Evolutionary conservation across 1,139 yeast species (phyloP).

Genomic region (Suhomyces bokatorum): DNA sequence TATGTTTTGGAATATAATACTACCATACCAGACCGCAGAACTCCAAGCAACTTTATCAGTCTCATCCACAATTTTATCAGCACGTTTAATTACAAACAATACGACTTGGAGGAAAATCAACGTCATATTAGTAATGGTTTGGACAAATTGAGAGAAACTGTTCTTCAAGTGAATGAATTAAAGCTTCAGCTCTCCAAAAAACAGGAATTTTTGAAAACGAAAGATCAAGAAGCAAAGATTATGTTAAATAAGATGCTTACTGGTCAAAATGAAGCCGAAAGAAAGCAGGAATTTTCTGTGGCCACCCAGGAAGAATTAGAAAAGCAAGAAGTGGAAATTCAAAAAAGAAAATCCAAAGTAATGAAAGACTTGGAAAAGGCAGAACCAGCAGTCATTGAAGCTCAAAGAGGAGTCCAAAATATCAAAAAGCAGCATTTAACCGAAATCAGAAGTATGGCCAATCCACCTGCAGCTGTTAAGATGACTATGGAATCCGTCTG

Average conservation of each 20-base stretch:
- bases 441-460: conserved; percentile 83
- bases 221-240: conserved; percentile 67
- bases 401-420: conserved; percentile 83
- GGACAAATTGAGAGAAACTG: conserved; percentile 75
- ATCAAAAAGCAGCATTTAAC: conserved; percentile 91
- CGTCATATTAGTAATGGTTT: conserved; percentile 74
- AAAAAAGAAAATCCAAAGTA: conserved; percentile 56
- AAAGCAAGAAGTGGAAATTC: conserved; percentile 64
- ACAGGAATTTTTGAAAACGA: conserved; percentile 47
- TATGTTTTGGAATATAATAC: conserved; percentile 16
- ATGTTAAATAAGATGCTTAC: conserved; percentile 78
- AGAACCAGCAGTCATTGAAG: conserved; percentile 83
- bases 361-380: conserved; percentile 67
- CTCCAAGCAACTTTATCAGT: conserved; percentile 59
- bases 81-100: conserved; percentile 45
- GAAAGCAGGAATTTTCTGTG: conserved; percentile 83
- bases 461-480: conserved; percentile 89
- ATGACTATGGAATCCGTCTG: conserved; percentile 89
- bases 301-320: conserved; percentile 72
- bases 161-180: conserved; percentile 66
- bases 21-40: conserved; percentile 24
- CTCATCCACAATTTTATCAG: conserved; percentile 50
- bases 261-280: conserved; percentile 90
- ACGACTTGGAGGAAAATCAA: conserved; percentile 62
- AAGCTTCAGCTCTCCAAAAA: conserved; percentile 57